Evolutionary conservation across 2,329 filamentous ascomycete species (phyloP), one percentile per base, ranked within the genome.

Genomic region (Talaromyces sp.): DNA sequence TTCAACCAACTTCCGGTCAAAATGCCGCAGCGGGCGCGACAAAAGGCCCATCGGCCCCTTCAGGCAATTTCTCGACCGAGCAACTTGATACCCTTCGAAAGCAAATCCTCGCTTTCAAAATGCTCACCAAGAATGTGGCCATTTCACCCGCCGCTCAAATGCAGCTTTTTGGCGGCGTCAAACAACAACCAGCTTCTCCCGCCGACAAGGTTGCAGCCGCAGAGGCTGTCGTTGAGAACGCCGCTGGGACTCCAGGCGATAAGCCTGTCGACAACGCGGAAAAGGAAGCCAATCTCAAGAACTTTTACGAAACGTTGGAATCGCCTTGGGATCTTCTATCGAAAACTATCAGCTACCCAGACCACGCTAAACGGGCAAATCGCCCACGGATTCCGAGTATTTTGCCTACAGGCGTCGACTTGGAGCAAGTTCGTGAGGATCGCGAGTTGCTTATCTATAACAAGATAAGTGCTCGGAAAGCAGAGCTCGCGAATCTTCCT

Each of bases 21-120:
- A 65, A 68, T 44, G 55, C 65, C 18, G 57, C 65, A 8, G 58
- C 66, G 36, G 63, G 67, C 16, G 68, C 63, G 10, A 70, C 72
- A 31, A 73, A 76, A 61, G 70, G 68, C 40, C 72, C 67, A 5
- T 65, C 70, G 7, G 67, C 68, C 42, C 65, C 72, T n/a, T 69
- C 70, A 52, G 83, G 83, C 57, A 87, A 87, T 64, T 93, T 96
- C 73, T 88, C 87, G 12, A 84, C 85, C 28, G 90, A 95, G 61
- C 95, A 99, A 73, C 80, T 96, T 53, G 82, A 84, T 28, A 86
- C 91, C 51, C 80, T 99, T 9, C 85, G 91, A 63, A 88, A 90
- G 66, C 95, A 99, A 74, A 96, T 98, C 57, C 84, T 89, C 68
- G 93, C 94, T 0, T 98, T 97, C 78, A 96, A 96, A 76, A 84